Evolutionary conservation across 2,329 filamentous ascomycete species (phyloP).

Genomic region (Sclerotinia subarctica): DNA sequence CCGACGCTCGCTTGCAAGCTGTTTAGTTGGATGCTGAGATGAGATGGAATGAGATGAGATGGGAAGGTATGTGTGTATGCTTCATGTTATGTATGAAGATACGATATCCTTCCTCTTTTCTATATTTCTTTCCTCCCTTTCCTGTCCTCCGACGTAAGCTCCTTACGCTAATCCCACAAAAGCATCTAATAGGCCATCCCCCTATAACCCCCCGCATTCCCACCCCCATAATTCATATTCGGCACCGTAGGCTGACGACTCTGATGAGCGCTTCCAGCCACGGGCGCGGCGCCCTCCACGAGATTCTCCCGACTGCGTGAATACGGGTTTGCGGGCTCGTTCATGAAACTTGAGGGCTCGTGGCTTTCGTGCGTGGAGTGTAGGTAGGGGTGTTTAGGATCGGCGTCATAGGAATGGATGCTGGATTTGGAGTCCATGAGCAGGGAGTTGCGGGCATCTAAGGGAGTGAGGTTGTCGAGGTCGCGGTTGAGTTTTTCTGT

Average conservation of each 20-base stretch:
- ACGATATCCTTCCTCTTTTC: not conserved
- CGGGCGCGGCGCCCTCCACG: slow-evolving; percentile 15
- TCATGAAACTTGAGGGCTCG: slow-evolving; percentile 26
- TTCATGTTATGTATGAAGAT: not conserved
- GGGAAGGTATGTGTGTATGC: not conserved
- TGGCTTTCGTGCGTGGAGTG: slow-evolving; percentile 24
- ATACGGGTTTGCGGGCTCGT: slow-evolving; percentile 36
- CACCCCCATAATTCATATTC: slow-evolving; percentile 3
- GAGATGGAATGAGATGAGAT: not conserved
- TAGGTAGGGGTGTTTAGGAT: slow-evolving; percentile 29
- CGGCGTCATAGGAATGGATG: slow-evolving; percentile 5
- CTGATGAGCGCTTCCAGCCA: not conserved
- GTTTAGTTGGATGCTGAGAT: not conserved
- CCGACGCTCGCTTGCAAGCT: slow-evolving; percentile 7
- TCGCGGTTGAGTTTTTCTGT: slow-evolving; percentile 76
- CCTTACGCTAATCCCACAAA: no score
- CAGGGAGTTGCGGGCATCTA: slow-evolving; percentile 83
- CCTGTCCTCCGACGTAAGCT: not conserved
- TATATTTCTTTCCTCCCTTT: not conserved
- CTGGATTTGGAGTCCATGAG: slow-evolving; percentile 43
- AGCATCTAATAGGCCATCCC: slow-evolving; percentile 32
- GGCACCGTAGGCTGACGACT: slow-evolving; percentile 14
- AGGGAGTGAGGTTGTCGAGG: slow-evolving; percentile 76
- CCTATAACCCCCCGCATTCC: slow-evolving; percentile 28
- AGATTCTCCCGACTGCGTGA: slow-evolving; percentile 17